Evolutionary conservation across 768 basidiomycete genomes (phyloP), one percentile per base, ranked within the genome.

Genomic region (Mycena floridula): DNA sequence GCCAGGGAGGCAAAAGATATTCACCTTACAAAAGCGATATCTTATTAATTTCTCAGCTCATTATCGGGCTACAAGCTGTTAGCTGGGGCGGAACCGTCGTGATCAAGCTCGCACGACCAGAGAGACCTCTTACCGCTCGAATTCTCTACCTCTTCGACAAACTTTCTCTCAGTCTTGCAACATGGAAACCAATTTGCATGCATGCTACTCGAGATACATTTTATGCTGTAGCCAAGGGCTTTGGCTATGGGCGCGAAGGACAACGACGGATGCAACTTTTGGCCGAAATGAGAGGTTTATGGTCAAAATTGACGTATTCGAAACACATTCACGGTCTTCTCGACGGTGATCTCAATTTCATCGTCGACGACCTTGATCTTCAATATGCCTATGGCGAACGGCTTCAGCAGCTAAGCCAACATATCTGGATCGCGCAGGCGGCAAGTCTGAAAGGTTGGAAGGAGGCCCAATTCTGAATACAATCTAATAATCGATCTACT

Each of bases 31-130:
- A 18, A 2, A 24, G 40, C 26, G 51, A 57, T 42, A 52, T 47
- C n/a, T 54, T 56, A 7, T 44, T 54, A 24, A 46, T 60, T 27
- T 52, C 59, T 25, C 58, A 60, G 44, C 41, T 60, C 41, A 53
- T 60, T 23, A 47, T 59, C 38, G 57, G 48, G 12, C 32, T 60
- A 25, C 54, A 54, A 39, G 42, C 39, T 6, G 46, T 48, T 3
- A 42, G 43, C 35, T 28, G 23, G 6, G 49, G 51, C 32, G 54
- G 54, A 4, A 55, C 49, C 22, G 30, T 60, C 26, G 40, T 60
- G 18, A 52, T 60, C 35, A 54, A 54, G 40, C 52, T 60, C 23
- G 44, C 51, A 5, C 47, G 54, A 16, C 49, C 53, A 2, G 59
- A 59, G 45, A 49, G 48, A 21, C 38, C 50, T n/a, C 39, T 37